Evolutionary conservation across 1,284 basidiomycete species (phyloP).

Genomic region (Cutaneotrichosporon spelunceum): DNA sequence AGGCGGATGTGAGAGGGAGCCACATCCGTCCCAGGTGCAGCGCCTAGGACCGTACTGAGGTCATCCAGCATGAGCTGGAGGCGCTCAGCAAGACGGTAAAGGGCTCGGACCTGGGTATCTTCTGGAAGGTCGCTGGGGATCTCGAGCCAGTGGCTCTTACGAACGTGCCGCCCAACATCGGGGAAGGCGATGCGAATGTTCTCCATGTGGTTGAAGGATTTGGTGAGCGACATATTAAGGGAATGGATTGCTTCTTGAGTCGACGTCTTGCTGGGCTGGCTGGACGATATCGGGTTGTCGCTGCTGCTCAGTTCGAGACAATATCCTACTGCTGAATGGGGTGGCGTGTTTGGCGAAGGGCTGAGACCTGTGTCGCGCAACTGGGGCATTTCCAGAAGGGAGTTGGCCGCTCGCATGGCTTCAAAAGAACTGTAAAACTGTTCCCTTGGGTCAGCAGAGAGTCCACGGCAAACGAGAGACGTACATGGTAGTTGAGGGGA

Average conservation of each 20-base stretch:
- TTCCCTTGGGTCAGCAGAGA: no score
- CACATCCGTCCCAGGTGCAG: background rate
- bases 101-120: background rate
- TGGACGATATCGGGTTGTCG: background rate
- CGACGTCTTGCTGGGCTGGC: background rate
- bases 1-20: background rate
- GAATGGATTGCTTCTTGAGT: background rate
- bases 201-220: background rate
- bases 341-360: no score
- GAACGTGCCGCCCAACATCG: background rate
- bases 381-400: no score
- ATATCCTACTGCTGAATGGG: no score
- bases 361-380: no score
- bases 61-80: background rate
- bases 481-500: no score
- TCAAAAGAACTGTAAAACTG: no score
- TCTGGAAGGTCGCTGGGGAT: background rate
- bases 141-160: background rate
- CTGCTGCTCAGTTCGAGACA: background rate
- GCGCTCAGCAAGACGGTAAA: background rate
- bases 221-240: background rate
- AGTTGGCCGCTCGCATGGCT: no score
- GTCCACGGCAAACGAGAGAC: no score
- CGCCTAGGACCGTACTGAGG: background rate
- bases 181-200: background rate